These are phyloP conservation scores for Ceratobasidium sp. DNA, from an alignment of 1,284 basidiomycete genomes.

Conservation along the genomic window DNA sequence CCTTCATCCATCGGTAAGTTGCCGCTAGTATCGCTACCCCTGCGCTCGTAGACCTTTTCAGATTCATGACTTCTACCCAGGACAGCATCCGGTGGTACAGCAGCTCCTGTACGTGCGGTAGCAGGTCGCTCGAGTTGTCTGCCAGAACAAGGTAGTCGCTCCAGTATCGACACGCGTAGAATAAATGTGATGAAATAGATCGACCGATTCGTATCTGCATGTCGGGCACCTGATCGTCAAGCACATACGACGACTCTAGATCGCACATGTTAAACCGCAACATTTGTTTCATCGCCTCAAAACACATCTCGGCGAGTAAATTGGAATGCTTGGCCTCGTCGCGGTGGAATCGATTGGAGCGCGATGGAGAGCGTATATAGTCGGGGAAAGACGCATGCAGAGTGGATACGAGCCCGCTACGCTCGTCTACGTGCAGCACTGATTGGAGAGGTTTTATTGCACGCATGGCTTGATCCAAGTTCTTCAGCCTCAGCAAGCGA, in stretches of 20 bases:
- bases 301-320: not conserved
- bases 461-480: not conserved
- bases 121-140: not conserved
- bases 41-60: too few relatives aligned
- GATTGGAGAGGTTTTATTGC: not conserved
- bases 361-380: not conserved
- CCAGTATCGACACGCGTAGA: constrained; percentile 28
- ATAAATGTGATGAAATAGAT: not conserved
- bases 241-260: not conserved
- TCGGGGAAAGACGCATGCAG: not conserved
- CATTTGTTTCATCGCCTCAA: constrained; percentile 1
- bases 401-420: not conserved
- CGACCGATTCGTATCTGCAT: not conserved
- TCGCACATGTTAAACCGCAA: constrained; percentile 8
- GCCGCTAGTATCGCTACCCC: too few relatives aligned
- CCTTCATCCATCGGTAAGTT: too few relatives aligned
- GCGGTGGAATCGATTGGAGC: not conserved
- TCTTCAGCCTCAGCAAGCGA: not conserved
- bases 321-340: not conserved
- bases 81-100: not conserved
- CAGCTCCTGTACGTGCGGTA: not conserved
- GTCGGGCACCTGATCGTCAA: not conserved
- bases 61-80: too few relatives aligned
- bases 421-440: not conserved
- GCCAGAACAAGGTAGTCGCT: not conserved